Conservation (phyloP, 1,284 basidiomycete species). For the Xerocomus nothofagi region DNA sequence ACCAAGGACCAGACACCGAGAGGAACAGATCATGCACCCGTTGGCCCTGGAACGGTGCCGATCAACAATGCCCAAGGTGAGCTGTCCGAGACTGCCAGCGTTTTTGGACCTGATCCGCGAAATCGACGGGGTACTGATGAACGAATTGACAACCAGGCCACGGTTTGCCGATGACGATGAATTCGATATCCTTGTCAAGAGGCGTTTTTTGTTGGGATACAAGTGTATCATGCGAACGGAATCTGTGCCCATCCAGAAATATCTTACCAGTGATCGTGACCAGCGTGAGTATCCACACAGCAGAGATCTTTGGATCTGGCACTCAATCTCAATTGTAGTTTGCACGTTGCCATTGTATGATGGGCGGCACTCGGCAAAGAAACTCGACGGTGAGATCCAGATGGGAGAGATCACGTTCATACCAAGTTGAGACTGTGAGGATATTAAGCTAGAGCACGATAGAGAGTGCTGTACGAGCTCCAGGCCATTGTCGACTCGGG, state of each 20-base stretch:
- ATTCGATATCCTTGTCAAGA: constrained; percentile 12
- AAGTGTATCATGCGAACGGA: constrained; percentile 15
- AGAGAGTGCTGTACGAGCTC: neutral
- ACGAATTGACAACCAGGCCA: constrained; percentile 1
- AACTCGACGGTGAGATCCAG: neutral
- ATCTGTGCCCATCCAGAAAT: neutral
- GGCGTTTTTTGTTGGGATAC: constrained; percentile 13
- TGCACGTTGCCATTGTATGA: constrained; percentile 9
- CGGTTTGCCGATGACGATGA: constrained; percentile 1
- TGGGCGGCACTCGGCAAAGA: neutral
- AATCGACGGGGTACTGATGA: neutral
- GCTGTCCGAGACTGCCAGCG: neutral
- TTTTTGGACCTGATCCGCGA: neutral
- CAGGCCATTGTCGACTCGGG: neutral
- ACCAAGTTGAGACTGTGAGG: neutral
- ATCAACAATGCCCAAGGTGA: constrained; percentile 1
- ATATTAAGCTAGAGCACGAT: no score
- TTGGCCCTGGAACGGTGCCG: constrained; percentile 10
- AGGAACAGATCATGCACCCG: neutral
- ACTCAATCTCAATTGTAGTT: neutral
- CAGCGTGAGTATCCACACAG: neutral
- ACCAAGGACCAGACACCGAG: neutral
- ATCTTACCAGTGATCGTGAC: neutral
- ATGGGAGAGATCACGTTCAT: constrained; percentile 13
- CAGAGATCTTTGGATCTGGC: neutral